A percentile compares a stretch with the other conserved stretches of the same genome.
These are phyloP conservation scores for Nannizzia gypsea DNA, from an alignment of 2,329 filamentous ascomycete species.

Conservation along the genomic window DNA sequence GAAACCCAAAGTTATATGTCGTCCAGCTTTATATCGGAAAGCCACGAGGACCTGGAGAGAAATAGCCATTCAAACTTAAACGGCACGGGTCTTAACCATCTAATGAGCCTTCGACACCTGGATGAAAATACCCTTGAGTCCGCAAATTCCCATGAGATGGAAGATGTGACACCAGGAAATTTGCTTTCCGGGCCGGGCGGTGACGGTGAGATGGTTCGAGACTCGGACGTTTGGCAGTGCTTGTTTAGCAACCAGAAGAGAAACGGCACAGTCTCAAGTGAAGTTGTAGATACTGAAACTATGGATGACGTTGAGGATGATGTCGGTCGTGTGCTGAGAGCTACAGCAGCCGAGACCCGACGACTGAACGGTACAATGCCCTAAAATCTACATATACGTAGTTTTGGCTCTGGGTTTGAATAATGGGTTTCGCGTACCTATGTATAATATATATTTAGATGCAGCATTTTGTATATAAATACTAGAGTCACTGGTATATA, in stretches of 20 bases:
- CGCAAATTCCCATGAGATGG: conserved; percentile 73
- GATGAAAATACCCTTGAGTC: conserved; percentile 59
- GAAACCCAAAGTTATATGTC: conserved; percentile 1
- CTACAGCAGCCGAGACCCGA: conserved; percentile 40
- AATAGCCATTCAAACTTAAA: background rate
- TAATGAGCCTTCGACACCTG: conserved; percentile 27
- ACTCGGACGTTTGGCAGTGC: conserved; percentile 77
- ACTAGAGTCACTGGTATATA: background rate
- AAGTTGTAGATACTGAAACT: conserved; percentile 8
- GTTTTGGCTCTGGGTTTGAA: background rate
- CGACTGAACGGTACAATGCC: background rate
- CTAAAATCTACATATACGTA: background rate
- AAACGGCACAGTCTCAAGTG: conserved; percentile 6
- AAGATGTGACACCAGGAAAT: conserved; percentile 57
- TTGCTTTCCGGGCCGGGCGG: conserved; percentile 58
- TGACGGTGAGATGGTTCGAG: conserved; percentile 67
- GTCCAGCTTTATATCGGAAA: background rate
- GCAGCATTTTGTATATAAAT: too few relatives aligned
- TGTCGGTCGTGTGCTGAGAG: conserved; percentile 41
- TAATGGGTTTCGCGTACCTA: too few relatives aligned
- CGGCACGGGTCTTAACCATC: conserved; percentile 13
- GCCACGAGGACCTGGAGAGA: background rate
- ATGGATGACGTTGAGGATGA: conserved; percentile 29
- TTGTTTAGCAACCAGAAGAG: conserved; percentile 54
- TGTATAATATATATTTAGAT: too few relatives aligned